Base-by-base conservation (phyloP, 2,329 filamentous ascomycete genomes). In the Cladosporium oxysporum region DNA sequence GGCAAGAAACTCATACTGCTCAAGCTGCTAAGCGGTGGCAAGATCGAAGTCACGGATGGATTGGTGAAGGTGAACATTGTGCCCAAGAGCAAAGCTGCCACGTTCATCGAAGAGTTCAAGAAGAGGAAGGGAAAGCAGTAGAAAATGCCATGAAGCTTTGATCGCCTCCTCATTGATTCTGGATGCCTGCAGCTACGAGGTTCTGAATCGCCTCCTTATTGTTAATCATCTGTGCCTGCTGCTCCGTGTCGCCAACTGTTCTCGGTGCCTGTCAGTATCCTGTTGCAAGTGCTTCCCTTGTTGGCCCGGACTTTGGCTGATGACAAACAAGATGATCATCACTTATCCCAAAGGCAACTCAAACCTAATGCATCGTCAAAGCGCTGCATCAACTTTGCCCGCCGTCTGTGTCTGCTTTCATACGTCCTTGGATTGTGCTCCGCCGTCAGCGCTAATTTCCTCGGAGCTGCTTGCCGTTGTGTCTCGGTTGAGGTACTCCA, bases 91-190 rank as follows among this genome's bases (percentile, higher is more conserved):
- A 88, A 87, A 78, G 88, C 90, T 1, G 84, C 84, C 10, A 84
- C 77, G n/a, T 99, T 93, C 89, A 88, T 97, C 41, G 85, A 87
- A 69, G 91, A 95, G 72, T 93, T 93, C 77, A 98, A 97, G 82
- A 85, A 82, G 73, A 88, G 91, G 76, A 91, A 69, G 58, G 72
- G 74, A 12, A 72, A 72, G 66, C 35, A 65, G 47, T 67, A 66
- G 60, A 47, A 8, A 29, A 21, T 21, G 3, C 1, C 12, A n/a
- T 55, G 28, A 55, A 33, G 31, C 41, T 23, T 12, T 55, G 8
- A n/a, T 55, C 29, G 52, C 52, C 28, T 23, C 5, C 8, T 21
- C 18, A 8, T 29, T 29, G 18, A 21, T 55, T n/a, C 52, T 29
- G 18, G 8, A 18, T 12, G 10, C 18, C 5, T 31, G n/a, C 8